Evolutionary conservation across 371 early-diverging fungal species (phyloP).

Genomic region (Lichtheimia corymbifera): DNA sequence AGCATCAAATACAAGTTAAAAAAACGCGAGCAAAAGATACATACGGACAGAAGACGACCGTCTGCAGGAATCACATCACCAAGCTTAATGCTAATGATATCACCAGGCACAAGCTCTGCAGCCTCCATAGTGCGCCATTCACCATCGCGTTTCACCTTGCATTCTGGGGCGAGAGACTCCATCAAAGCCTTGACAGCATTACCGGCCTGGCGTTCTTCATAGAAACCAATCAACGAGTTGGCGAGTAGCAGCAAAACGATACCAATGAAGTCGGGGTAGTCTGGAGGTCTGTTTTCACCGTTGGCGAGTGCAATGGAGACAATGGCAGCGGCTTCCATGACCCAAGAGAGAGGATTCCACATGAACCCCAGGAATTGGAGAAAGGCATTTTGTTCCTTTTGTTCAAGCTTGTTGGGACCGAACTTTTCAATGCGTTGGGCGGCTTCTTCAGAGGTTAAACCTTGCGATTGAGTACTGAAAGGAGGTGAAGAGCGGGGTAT

Average conservation of each 20-base stretch:
- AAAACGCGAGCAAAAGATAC: conserved; percentile 35
- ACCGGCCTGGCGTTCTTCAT: conserved; percentile 82
- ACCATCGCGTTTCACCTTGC: conserved; percentile 67
- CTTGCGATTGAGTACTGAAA: conserved; percentile 36
- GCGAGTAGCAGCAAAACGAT: conserved; percentile 75
- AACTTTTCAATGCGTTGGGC: conserved; percentile 62
- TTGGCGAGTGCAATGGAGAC: conserved; percentile 73
- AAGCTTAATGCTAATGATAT: conserved; percentile 69
- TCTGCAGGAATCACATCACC: conserved; percentile 86
- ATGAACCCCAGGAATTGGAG: conserved; percentile 85
- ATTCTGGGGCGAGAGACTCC: conserved; percentile 73
- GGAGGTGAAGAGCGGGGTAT: not conserved
- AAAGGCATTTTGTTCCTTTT: conserved; percentile 77
- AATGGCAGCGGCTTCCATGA: conserved; percentile 80
- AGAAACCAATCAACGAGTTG: conserved; percentile 85
- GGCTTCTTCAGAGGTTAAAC: conserved; percentile 66
- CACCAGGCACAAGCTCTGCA: conserved; percentile 68
- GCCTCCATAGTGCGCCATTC: conserved; percentile 58
- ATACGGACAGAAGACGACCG: conserved; percentile 57
- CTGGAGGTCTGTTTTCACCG: conserved; percentile 62
- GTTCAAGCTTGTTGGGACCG: conserved; percentile 68
- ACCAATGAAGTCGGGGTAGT: conserved; percentile 86
- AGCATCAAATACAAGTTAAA: too few species aligned
- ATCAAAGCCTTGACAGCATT: conserved; percentile 77
- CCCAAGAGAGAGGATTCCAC: conserved; percentile 80